These are phyloP conservation scores for Lactarius psammicola DNA, from an alignment of 768 basidiomycete species.

Conservation along the genomic window DNA sequence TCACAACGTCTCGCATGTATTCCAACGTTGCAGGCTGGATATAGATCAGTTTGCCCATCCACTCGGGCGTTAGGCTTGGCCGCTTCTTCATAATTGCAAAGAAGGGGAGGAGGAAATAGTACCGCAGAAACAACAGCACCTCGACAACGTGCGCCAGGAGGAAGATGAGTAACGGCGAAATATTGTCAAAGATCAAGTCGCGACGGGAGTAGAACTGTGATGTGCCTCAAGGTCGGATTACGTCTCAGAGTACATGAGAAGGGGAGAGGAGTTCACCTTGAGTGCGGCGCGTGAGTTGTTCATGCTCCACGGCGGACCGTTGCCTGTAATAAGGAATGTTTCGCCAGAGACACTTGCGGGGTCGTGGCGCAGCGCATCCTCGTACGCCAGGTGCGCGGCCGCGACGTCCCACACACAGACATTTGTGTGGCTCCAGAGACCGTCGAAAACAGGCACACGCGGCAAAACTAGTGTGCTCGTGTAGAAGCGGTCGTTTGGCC, in stretches of 20 bases:
- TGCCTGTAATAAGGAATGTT: slow-evolving; percentile 38
- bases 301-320: slow-evolving; percentile 37
- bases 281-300: slow-evolving; percentile 35
- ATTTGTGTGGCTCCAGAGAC: slow-evolving; percentile 34
- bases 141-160: slow-evolving; percentile 37
- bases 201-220: slow-evolving; percentile 36
- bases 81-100: slow-evolving; percentile 23
- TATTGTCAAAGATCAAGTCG: slow-evolving; percentile 32
- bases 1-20: slow-evolving; percentile 34
- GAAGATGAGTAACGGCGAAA: slow-evolving; percentile 36
- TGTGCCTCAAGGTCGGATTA: background rate
- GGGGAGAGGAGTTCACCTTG: slow-evolving; percentile 31
- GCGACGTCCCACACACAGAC: slow-evolving; percentile 41
- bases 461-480: slow-evolving; percentile 37
- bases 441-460: slow-evolving; percentile 37
- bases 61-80: slow-evolving; percentile 33
- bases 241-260: background rate
- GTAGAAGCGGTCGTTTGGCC: slow-evolving; percentile 37
- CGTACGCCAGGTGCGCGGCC: slow-evolving; percentile 37
- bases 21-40: slow-evolving; percentile 38
- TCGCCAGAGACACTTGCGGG: slow-evolving; percentile 35
- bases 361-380: slow-evolving; percentile 34
- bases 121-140: slow-evolving; percentile 36
- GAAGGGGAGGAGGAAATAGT: slow-evolving; percentile 33
- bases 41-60: slow-evolving; percentile 37